These are phyloP conservation scores for Magnusiomyces tetraspermus DNA, from an alignment of 1,139 yeast species.

Conservation along the genomic window DNA sequence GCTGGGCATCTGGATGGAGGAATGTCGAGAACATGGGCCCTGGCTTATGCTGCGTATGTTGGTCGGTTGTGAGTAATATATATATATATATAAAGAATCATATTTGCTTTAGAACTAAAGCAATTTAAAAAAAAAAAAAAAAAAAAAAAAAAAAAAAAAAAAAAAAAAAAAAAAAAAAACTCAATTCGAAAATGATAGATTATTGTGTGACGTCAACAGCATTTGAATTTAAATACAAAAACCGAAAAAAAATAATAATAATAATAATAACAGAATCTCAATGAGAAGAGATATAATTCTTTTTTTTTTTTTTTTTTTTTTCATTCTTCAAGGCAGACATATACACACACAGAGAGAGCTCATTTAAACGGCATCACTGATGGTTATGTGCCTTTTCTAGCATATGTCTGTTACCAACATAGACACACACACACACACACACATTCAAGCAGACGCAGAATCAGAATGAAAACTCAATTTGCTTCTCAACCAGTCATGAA, in stretches of 20 bases:
- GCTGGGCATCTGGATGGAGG: constrained; percentile 66
- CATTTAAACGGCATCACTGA: too few relatives aligned
- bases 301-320: constrained; percentile 1
- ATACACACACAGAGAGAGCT: too few relatives aligned
- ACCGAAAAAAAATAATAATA: neutral
- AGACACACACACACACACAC: too few relatives aligned
- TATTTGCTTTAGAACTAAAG: neutral
- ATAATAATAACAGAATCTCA: neutral
- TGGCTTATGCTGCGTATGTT: constrained; percentile 59
- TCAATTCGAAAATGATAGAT: neutral
- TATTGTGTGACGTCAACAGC: neutral
- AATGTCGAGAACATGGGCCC: constrained; percentile 80
- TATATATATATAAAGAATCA: neutral
- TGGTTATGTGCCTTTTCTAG: too few relatives aligned
- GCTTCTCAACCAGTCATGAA: too few relatives aligned
- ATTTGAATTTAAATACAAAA: too few relatives aligned
- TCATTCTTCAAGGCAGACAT: too few relatives aligned
- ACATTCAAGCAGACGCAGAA: too few relatives aligned
- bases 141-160: neutral
- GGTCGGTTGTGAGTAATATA: constrained; percentile 4
- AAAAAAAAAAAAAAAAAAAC: too few relatives aligned
- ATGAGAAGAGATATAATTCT: neutral
- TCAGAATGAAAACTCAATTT: too few relatives aligned
- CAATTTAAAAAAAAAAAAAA: neutral
- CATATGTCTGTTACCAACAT: too few relatives aligned